Evolutionary conservation across 1,284 basidiomycete species (phyloP), one percentile per base, ranked within the genome.

Genomic region (Meira miltonrushii): DNA sequence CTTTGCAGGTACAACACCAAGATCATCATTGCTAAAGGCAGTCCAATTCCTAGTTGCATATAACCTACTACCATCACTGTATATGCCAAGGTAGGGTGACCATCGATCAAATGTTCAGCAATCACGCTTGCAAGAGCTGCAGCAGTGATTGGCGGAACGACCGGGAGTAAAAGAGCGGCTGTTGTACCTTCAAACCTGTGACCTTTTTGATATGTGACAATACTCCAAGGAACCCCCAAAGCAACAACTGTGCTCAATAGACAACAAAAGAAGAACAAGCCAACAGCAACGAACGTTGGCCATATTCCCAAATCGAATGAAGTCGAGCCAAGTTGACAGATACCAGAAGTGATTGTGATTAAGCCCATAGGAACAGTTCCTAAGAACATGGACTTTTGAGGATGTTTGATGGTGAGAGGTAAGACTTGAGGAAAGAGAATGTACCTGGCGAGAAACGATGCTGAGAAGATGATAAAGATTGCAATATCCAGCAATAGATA

Each of bases 1-100:
- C 71, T 61, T 49, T 72, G 70, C 15, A 72, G 70, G 64, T 74
- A 74, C 39, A 74, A 62, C 2, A 68, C 66, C 4, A 69, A 60
- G 7, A 74, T 67, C 55, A 58, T 57, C 25, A 72, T 44, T 2
- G 71, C 68, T 2, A 74, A 55, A 4, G 66, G 68, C 12, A 74
- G 39, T 1, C 71, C 71, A n/a, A 72, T 65, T 13, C 71, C 71
- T 11, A 70, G 49, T 13, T 72, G 62, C 1, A 70, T 51, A 40
- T 71, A 74, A 57, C 60, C 61, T 10, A 67, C 61, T 8, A 60
- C 57, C 56, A 71, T 55, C 37, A 74, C 69, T 11, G 68, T 70
- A 13, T 68, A 71, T 1, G 70, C 63, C 39, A 70, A 68, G 1
- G 69, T 65, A 1, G 68, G 64, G 19, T 71, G 58, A 12, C 4